Evolutionary conservation across 106 monocot species (phyloP).

Genomic region (Posidonia australis): DNA sequence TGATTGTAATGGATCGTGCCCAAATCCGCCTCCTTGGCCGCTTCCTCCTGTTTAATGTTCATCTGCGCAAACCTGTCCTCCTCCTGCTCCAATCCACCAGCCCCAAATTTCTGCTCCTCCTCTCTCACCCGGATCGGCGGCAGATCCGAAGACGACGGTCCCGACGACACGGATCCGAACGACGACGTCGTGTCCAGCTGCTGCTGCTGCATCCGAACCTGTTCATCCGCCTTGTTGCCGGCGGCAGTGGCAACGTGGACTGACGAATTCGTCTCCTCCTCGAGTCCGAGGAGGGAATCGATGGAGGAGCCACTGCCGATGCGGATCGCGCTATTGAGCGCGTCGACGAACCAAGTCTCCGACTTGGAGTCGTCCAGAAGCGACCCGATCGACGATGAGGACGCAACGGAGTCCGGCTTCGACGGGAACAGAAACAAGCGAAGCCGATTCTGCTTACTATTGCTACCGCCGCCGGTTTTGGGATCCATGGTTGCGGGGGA

Average conservation of each 20-base stretch:
- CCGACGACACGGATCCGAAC: too few relatives aligned
- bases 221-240: too few relatives aligned
- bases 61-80: too few relatives aligned
- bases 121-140: too few relatives aligned
- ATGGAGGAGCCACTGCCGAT: conserved; percentile 28
- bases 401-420: conserved; percentile 44
- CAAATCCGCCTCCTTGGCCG: too few relatives aligned
- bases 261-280: conserved; percentile 22
- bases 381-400: conserved; percentile 49
- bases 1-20: too few relatives aligned
- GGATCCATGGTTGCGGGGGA: conserved; percentile 2
- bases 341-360: conserved; percentile 85
- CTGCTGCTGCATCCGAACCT: too few relatives aligned
- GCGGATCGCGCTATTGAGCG: conserved; percentile 58
- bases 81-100: too few relatives aligned
- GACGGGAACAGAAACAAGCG: conserved; percentile 72
- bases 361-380: conserved; percentile 83
- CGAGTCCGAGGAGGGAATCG: conserved; percentile 70
- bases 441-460: conserved; percentile 29
- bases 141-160: too few relatives aligned
- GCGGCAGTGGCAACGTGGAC: not conserved
- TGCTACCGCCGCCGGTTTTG: not conserved
- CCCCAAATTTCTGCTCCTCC: too few relatives aligned
- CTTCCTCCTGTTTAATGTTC: too few relatives aligned
- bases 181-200: too few relatives aligned